Conservation (phyloP, 768 basidiomycete species). For the Suillus tomentosus region DNA sequence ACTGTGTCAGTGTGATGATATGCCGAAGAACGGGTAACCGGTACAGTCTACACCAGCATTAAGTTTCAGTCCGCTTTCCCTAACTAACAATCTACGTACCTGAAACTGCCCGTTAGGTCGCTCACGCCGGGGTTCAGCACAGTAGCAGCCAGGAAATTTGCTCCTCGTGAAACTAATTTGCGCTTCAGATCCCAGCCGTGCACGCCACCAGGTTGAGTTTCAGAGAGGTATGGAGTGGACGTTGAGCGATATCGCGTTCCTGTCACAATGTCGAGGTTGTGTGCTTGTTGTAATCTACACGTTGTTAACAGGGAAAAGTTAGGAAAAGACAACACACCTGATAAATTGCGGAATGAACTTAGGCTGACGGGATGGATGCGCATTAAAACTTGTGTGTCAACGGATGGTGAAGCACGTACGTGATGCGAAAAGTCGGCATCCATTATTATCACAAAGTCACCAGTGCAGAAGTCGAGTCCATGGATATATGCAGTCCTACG, state of each 20-base stretch:
- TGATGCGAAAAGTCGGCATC: constrained; percentile 97
- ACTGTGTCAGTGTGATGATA: constrained; percentile 82
- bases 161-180: constrained; percentile 85
- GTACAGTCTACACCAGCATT: constrained; percentile 57
- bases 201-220: constrained; percentile 79
- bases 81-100: constrained; percentile 48
- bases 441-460: constrained; percentile 96
- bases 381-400: not conserved
- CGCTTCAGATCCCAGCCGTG: constrained; percentile 93
- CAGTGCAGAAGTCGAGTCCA: constrained; percentile 85
- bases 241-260: constrained; percentile 83
- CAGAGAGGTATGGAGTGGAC: constrained; percentile 55
- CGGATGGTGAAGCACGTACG: constrained; percentile 45
- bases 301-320: not conserved
- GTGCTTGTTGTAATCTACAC: constrained; percentile 74
- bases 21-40: constrained; percentile 73
- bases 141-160: constrained; percentile 88
- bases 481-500: constrained; percentile 89
- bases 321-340: constrained; percentile 43
- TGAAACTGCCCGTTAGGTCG: constrained; percentile 89
- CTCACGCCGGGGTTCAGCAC: constrained; percentile 84
- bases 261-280: constrained; percentile 91
- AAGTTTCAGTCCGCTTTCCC: constrained; percentile 7
- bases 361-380: constrained; percentile 51
- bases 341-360: constrained; percentile 96